Evolutionary conservation across 75 land plant species (phyloP).

Genomic region (Ceratopteris richardii): DNA sequence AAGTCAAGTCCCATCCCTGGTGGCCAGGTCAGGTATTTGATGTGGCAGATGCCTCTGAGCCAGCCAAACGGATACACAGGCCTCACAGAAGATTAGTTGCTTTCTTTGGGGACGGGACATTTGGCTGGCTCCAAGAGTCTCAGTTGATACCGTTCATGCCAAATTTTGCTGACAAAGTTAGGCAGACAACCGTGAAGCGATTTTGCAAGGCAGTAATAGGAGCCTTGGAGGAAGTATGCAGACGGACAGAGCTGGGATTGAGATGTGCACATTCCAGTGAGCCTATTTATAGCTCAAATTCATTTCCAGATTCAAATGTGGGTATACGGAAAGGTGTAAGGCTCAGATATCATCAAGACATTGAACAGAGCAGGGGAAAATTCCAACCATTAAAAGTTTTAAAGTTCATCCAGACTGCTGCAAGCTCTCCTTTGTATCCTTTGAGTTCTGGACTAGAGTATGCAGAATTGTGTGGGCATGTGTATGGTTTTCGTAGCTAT

Average conservation of each 20-base stretch:
- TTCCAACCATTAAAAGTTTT: background rate
- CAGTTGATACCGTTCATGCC: conserved; percentile 37
- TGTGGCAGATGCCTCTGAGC: conserved; percentile 32
- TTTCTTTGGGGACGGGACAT: conserved; percentile 43
- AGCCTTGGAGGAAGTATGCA: conserved; percentile 2
- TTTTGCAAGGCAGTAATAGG: conserved; percentile 9
- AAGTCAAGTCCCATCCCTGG: conserved; percentile 54
- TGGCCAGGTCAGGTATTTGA: conserved; percentile 59
- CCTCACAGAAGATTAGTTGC: conserved; percentile 33
- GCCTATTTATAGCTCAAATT: background rate
- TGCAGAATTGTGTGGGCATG: background rate
- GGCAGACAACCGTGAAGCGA: conserved; percentile 11
- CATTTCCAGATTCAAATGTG: conserved; percentile 2
- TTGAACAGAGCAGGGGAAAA: background rate
- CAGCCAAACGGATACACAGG: conserved; percentile 12
- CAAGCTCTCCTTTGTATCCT: background rate
- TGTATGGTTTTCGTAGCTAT: background rate
- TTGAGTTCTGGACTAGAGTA: background rate
- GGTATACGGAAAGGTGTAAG: background rate
- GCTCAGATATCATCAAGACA: background rate
- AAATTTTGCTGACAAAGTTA: background rate
- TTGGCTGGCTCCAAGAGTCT: conserved; percentile 43
- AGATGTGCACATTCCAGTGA: background rate
- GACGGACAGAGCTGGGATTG: conserved; percentile 6
- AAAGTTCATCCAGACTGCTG: background rate